Evolutionary conservation across 2,329 filamentous ascomycete genomes (phyloP), one percentile per base, ranked within the genome.

Genomic region (Penicillium brasilianum): DNA sequence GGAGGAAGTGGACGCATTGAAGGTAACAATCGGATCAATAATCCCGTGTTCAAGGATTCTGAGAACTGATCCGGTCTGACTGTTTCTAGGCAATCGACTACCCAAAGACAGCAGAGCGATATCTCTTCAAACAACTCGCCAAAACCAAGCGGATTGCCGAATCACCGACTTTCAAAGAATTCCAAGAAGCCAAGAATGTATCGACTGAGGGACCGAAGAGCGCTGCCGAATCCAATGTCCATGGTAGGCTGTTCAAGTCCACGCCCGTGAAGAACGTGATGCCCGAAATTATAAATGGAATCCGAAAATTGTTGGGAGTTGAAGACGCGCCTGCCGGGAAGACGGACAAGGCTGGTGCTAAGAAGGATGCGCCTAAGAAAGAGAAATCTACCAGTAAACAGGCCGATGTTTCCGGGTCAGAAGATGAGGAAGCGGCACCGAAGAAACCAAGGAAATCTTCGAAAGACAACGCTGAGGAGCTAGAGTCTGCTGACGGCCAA

Each of bases 191-290:
- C 77, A 59, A 74, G 73, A 65, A 78, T 73, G 64, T 79, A 65
- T 32, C 71, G 8, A 60, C 73, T 3, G 72, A 78, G 14, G 72
- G 78, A 7, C 73, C 78, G 18, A 72, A 75, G 52, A 82, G 82
- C 59, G 64, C 76, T 0, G 81, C 83, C 1, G 78, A 81, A 55
- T 77, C 84, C 18, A 88, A 88, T 74, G 85, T 89, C 14, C 77
- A 81, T 50, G 86, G 85, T 14, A 76, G 87, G 55, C 65, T 89
- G 55, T 88, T 84, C 70, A 88, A 87, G 61, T 85, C 85, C 14
- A 83, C 81, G 57, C 84, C 84, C 0, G 85, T 87, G 13, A 84
- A 83, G 71, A 81, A 84, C 64, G 83, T 81, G 2, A 72, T 88
- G 46, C 79, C 81, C 22, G 78, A 78, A 37, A 76, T 83, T 28